These are phyloP conservation scores for Adiantum capillusveneris DNA, from an alignment of 75 land plant species.

Conservation along the genomic window DNA sequence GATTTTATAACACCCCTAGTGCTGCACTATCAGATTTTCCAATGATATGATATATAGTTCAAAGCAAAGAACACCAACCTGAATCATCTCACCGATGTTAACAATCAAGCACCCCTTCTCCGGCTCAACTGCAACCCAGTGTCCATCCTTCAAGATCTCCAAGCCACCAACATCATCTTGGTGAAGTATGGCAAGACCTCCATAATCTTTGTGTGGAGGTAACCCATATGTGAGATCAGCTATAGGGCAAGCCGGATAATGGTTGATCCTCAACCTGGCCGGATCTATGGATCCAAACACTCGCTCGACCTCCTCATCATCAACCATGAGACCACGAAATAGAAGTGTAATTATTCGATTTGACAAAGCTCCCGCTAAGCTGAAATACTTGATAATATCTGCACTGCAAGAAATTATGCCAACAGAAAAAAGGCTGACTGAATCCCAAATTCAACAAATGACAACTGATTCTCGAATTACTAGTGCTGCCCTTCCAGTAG, in stretches of 20 bases:
- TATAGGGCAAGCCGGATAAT: background rate
- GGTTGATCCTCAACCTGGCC: background rate
- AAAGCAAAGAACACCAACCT: conserved; percentile 34
- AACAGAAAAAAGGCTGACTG: too few species aligned
- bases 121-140: conserved; percentile 16
- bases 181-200: conserved; percentile 1
- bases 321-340: conserved; percentile 49
- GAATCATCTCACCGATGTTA: conserved; percentile 39
- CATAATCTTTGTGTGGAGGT: conserved; percentile 1
- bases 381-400: background rate
- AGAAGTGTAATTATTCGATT: conserved; percentile 51
- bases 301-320: conserved; percentile 17
- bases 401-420: background rate
- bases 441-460: too few species aligned
- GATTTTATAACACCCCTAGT: too few species aligned
- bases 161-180: conserved; percentile 27
- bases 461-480: too few species aligned
- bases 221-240: background rate
- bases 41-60: background rate
- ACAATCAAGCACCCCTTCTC: conserved; percentile 12
- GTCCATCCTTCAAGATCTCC: conserved; percentile 9
- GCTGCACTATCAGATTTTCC: too few species aligned
- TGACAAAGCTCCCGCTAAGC: conserved; percentile 43
- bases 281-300: conserved; percentile 28
- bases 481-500: too few species aligned